These are phyloP conservation scores for Gastrolobium bilobum DNA, from an alignment of 306 rosid genomes.

Conservation along the genomic window DNA sequence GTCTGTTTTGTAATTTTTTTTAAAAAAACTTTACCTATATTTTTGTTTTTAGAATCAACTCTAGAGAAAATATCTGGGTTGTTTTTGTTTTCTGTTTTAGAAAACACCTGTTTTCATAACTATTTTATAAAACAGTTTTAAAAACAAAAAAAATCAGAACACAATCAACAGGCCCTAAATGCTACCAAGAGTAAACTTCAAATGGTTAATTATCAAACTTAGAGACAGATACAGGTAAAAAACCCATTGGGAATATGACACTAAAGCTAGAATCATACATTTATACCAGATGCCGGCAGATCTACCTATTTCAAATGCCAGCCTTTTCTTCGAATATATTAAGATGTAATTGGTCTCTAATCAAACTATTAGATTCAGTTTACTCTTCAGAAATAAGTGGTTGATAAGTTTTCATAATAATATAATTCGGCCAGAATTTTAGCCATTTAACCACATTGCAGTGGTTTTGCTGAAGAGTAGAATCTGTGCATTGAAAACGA, in stretches of 20 bases:
- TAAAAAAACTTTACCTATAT: too few species aligned
- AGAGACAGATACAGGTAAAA: background rate
- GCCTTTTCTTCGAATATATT: conserved; percentile 9
- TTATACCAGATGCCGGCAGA: conserved; percentile 2
- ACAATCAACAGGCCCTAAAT: background rate
- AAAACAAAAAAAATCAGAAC: too few species aligned
- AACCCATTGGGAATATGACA: background rate
- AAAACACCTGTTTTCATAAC: too few species aligned
- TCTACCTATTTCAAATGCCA: conserved; percentile 19
- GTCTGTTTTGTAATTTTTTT: too few species aligned
- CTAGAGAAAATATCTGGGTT: too few species aligned
- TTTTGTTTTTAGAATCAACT: too few species aligned
- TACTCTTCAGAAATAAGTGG: conserved; percentile 10
- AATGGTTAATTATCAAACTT: conserved; percentile 9
- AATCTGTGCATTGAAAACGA: conserved; percentile 20
- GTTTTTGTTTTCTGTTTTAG: too few species aligned
- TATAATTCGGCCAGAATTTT: conserved; percentile 12
- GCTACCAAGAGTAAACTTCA: background rate
- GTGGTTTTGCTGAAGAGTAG: conserved; percentile 33
- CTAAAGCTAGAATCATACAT: conserved; percentile 18
- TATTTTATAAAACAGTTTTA: too few species aligned
- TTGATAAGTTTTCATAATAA: background rate
- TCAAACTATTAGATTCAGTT: conserved; percentile 12
- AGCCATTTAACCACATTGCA: conserved; percentile 27
- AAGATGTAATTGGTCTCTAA: conserved; percentile 3